These are phyloP conservation scores for Lactarius deliciosus DNA, from an alignment of 768 basidiomycete genomes.

Conservation along the genomic window DNA sequence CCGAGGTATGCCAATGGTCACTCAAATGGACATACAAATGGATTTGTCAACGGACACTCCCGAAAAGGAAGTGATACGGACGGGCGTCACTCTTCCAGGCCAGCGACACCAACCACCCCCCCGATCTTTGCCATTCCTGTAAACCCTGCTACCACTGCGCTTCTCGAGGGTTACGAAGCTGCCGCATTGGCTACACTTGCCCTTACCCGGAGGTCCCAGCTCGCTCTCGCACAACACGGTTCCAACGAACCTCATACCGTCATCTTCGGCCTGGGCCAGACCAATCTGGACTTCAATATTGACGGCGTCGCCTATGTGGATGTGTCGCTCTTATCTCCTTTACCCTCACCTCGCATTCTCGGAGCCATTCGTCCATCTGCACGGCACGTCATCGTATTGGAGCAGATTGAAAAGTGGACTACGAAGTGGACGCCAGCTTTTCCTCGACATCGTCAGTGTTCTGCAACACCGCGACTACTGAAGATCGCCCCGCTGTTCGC, in stretches of 20 bases:
- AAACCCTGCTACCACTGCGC: slow-evolving; percentile 32
- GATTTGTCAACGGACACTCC: slow-evolving; percentile 37
- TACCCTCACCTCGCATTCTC: slow-evolving; percentile 56
- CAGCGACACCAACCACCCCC: slow-evolving; percentile 28
- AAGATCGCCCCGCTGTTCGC: slow-evolving; percentile 54
- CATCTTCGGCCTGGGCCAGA: slow-evolving; percentile 66
- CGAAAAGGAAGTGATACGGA: slow-evolving; percentile 33
- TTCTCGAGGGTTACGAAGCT: slow-evolving; percentile 64
- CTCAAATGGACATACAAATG: slow-evolving; percentile 40
- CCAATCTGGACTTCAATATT: slow-evolving; percentile 43
- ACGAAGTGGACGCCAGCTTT: slow-evolving; percentile 87
- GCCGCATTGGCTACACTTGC: slow-evolving; percentile 64
- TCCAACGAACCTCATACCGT: slow-evolving; percentile 59
- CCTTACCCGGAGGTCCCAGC: slow-evolving; percentile 59
- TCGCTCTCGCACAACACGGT: slow-evolving; percentile 54
- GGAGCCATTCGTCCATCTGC: slow-evolving; percentile 59
- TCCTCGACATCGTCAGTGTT: slow-evolving; percentile 74
- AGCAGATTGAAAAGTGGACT: slow-evolving; percentile 74
- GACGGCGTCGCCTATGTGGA: slow-evolving; percentile 65
- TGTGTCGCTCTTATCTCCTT: slow-evolving; percentile 67
- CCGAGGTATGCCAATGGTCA: slow-evolving; percentile 22
- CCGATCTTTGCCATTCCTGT: slow-evolving; percentile 26
- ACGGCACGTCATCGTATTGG: slow-evolving; percentile 73
- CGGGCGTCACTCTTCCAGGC: slow-evolving; percentile 29
- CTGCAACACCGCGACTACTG: slow-evolving; percentile 58